These are phyloP conservation scores for Aspergillus flavus DNA, from an alignment of 2,329 filamentous ascomycete genomes.

Conservation along the genomic window DNA sequence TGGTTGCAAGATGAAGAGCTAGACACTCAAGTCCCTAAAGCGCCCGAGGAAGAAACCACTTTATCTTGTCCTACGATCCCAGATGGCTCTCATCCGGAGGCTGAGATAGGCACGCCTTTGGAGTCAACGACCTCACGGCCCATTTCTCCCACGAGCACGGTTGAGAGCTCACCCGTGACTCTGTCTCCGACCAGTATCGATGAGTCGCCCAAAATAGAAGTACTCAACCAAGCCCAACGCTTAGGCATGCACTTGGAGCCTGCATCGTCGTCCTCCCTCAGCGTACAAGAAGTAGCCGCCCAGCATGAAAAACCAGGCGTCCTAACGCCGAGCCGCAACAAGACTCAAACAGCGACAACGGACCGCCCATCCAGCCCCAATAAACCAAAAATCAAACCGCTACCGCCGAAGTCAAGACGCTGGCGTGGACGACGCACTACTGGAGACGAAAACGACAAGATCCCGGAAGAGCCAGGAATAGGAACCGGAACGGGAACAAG, in stretches of 20 bases:
- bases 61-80: neutral
- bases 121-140: constrained; percentile 42
- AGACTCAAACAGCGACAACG: constrained; percentile 31
- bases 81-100: constrained; percentile 13
- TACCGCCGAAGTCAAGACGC: constrained; percentile 46
- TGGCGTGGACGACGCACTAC: constrained; percentile 42
- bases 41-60: constrained; percentile 10
- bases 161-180: constrained; percentile 49
- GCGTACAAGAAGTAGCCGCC: constrained; percentile 75
- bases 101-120: constrained; percentile 25
- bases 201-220: neutral
- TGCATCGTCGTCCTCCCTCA: constrained; percentile 71
- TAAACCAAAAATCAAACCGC: constrained; percentile 40
- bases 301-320: constrained; percentile 82
- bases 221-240: constrained; percentile 27
- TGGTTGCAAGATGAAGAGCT: constrained; percentile 45
- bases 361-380: constrained; percentile 18
- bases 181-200: constrained; percentile 38
- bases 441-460: constrained; percentile 36
- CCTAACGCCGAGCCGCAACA: constrained; percentile 70
- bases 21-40: constrained; percentile 2
- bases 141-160: constrained; percentile 30
- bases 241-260: constrained; percentile 72
- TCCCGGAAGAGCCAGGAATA: constrained; percentile 27
- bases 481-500: neutral